phyloP scores from a whole-genome alignment of 192 early-diverging fungal genomes.

The Rhizophagus sp. region DNA sequence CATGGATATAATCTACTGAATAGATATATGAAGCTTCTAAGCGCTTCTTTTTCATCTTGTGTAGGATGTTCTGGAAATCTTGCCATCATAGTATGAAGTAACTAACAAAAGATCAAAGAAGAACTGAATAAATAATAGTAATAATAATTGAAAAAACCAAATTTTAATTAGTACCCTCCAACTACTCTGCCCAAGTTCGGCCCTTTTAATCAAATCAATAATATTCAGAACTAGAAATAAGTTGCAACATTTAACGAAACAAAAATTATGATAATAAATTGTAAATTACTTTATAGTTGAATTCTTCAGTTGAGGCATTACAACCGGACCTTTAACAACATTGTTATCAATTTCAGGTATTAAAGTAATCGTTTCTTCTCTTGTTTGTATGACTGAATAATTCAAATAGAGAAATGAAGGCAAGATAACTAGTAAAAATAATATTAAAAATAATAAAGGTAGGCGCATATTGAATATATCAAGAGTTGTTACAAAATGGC shows the following conservation, averaged over 20 bases:
- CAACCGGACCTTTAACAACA: background rate
- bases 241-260: background rate
- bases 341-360: background rate
- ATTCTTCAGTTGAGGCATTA: background rate
- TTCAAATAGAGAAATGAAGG: slow-evolving; percentile 36
- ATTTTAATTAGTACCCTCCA: slow-evolving; percentile 61
- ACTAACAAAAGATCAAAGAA: slow-evolving; percentile 31
- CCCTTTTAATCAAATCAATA: slow-evolving; percentile 47
- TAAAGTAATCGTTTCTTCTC: slow-evolving; percentile 1
- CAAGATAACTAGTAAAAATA: slow-evolving; percentile 36
- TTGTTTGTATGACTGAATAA: slow-evolving; percentile 1
- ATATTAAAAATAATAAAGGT: background rate
- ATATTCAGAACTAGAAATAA: background rate
- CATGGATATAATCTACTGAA: slow-evolving; percentile 92
- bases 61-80: slow-evolving; percentile 84
- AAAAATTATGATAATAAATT: background rate
- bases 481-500: no score
- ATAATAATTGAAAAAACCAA: background rate
- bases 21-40: slow-evolving; percentile 79
- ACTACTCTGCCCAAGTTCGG: slow-evolving; percentile 83
- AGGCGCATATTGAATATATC: slow-evolving; percentile 1
- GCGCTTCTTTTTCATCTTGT: slow-evolving; percentile 68
- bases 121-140: background rate
- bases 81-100: slow-evolving; percentile 91
- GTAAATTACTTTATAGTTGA: slow-evolving; percentile 4